Percentiles rank a stretch among this genome's conserved stretches.
These are phyloP conservation scores for Brassica balearica DNA, from an alignment of 441 rosid species.

Conservation along the genomic window DNA sequence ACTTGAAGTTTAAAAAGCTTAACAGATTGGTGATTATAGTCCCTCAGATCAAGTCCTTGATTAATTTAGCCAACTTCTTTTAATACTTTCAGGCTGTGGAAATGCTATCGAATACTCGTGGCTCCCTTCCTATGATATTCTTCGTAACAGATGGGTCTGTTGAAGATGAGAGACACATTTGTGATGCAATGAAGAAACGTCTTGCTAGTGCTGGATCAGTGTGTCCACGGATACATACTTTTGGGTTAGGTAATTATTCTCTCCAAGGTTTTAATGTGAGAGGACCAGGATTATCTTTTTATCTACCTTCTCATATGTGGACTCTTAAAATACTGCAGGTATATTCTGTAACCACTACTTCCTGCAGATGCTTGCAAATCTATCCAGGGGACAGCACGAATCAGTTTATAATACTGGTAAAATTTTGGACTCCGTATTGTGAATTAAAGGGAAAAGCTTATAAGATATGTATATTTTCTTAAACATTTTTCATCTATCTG, in stretches of 20 bases:
- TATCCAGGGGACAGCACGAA: constrained; percentile 76
- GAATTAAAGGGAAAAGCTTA: background rate
- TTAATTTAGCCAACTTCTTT: constrained; percentile 9
- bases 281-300: background rate
- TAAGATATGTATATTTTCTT: background rate
- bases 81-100: constrained; percentile 76
- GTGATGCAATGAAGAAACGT: constrained; percentile 66
- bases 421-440: background rate
- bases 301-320: background rate
- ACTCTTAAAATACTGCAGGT: constrained; percentile 56
- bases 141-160: constrained; percentile 84
- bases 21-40: background rate
- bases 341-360: constrained; percentile 93
- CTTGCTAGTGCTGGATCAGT: constrained; percentile 56
- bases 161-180: constrained; percentile 80
- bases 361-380: constrained; percentile 74
- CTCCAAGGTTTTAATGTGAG: constrained; percentile 9
- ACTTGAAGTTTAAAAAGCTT: constrained; percentile 15
- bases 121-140: constrained; percentile 72
- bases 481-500: constrained; percentile 15
- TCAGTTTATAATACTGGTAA: constrained; percentile 59
- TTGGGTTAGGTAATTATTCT: constrained; percentile 78
- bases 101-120: constrained; percentile 64
- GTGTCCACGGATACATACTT: constrained; percentile 79
- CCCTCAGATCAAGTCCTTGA: constrained; percentile 15